A percentile compares a stretch with the other conserved stretches of the same genome.
Evolutionary conservation across 345 rosid genomes (phyloP).

Genomic region (Sisymbrium irio): DNA sequence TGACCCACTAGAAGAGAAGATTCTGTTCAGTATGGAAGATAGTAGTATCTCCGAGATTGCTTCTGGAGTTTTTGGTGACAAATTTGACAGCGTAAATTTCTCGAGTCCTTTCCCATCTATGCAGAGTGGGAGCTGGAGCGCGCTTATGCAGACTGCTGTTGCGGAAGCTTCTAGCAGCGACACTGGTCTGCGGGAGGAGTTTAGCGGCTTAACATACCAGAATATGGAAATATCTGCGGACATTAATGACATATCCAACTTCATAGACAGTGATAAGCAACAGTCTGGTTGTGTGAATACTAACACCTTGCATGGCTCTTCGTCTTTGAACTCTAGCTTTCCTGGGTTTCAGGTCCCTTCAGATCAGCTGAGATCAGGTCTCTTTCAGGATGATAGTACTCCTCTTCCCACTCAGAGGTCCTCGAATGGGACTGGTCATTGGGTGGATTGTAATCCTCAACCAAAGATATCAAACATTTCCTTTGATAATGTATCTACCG

Average conservation of each 20-base stretch:
- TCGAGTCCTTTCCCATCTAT: constrained; percentile 55
- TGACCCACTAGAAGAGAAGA: constrained; percentile 83
- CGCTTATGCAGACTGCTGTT: constrained; percentile 90
- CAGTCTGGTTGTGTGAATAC: constrained; percentile 49
- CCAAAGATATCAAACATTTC: constrained; percentile 38
- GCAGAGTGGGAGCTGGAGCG: constrained; percentile 95
- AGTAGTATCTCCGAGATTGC: constrained; percentile 38
- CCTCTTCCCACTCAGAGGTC: constrained; percentile 41
- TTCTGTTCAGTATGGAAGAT: constrained; percentile 69
- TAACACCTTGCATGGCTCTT: constrained; percentile 43
- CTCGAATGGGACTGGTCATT: constrained; percentile 34
- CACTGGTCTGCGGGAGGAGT: constrained; percentile 61
- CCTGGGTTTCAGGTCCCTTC: constrained; percentile 55
- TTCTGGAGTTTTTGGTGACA: constrained; percentile 47
- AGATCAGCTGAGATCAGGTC: constrained; percentile 38
- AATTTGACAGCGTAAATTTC: constrained; percentile 39
- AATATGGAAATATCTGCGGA: constrained; percentile 48
- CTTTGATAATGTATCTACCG: constrained; percentile 41
- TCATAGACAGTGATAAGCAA: constrained; percentile 47
- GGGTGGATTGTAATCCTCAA: constrained; percentile 45
- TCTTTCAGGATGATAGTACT: constrained; percentile 33
- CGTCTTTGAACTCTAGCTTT: constrained; percentile 40
- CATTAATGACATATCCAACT: constrained; percentile 34
- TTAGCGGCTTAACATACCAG: constrained; percentile 65
- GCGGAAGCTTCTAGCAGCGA: constrained; percentile 84